Conservation (phyloP, 1,284 basidiomycete species). For the Wallemia ichthyophaga region DNA sequence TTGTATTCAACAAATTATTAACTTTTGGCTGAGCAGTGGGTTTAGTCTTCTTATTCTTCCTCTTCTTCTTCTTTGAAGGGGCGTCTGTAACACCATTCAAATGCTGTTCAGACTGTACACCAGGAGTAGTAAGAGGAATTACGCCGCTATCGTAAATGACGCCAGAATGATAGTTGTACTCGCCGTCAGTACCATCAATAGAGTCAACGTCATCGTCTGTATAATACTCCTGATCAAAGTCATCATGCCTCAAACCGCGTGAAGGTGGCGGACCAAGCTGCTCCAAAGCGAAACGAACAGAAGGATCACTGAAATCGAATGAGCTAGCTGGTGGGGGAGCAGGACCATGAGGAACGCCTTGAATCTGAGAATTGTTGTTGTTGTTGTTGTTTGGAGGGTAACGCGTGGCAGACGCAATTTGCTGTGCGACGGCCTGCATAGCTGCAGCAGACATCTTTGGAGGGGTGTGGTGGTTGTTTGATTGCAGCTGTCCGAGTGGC, state of each 20-base stretch:
- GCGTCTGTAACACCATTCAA: conserved; percentile 20
- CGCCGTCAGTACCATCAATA: background rate
- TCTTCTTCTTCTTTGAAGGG: conserved; percentile 3
- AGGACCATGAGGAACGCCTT: conserved; percentile 13
- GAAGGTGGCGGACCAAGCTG: conserved; percentile 19
- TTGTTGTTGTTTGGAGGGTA: conserved; percentile 20
- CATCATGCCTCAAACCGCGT: conserved; percentile 2
- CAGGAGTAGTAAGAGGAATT: conserved; percentile 33
- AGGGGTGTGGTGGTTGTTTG: conserved; percentile 1
- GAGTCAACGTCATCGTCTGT: background rate
- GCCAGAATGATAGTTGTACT: conserved; percentile 25
- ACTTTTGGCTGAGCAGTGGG: conserved; percentile 1
- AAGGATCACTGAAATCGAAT: conserved; percentile 26
- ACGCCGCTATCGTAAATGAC: conserved; percentile 23
- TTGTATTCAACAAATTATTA: conserved; percentile 12
- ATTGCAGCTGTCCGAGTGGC: conserved; percentile 16
- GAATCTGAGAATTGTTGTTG: conserved; percentile 7
- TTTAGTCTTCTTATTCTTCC: conserved; percentile 6
- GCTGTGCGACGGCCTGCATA: conserved; percentile 36
- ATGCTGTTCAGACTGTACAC: conserved; percentile 28
- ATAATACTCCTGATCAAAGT: background rate
- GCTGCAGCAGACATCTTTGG: conserved; percentile 1
- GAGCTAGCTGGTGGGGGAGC: conserved; percentile 21
- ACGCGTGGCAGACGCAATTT: conserved; percentile 24
- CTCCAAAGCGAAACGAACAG: conserved; percentile 24